Conservation (phyloP, 257 asterid species). For the Oldenlandia corymbosa region DNA sequence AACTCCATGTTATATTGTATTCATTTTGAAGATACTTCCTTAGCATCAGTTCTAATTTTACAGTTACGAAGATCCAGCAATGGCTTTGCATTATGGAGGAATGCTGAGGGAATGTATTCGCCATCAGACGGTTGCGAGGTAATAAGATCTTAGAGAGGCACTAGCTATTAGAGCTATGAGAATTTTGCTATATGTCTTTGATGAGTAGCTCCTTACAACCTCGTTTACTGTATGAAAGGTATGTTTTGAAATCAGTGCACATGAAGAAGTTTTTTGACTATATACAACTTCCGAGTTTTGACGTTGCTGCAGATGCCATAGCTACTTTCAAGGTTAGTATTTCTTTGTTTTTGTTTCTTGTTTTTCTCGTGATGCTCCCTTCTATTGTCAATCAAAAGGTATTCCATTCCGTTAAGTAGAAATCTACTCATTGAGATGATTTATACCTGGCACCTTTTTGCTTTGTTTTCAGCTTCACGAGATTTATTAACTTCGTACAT, state of each 20-base stretch:
- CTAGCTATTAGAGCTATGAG: too few relatives aligned
- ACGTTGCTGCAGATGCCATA: slow-evolving; percentile 94
- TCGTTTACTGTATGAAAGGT: slow-evolving; percentile 28
- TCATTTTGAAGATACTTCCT: not conserved
- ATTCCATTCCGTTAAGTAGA: not conserved
- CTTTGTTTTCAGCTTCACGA: not conserved
- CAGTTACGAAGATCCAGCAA: slow-evolving; percentile 70
- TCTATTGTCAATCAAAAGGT: not conserved
- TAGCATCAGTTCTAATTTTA: slow-evolving; percentile 1
- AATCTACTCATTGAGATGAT: too few relatives aligned
- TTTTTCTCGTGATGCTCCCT: too few relatives aligned
- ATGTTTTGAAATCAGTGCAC: slow-evolving; percentile 56
- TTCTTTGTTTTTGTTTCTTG: too few relatives aligned
- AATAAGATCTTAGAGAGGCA: not conserved
- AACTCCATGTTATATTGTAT: not conserved
- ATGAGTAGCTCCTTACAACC: not conserved
- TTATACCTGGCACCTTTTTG: not conserved
- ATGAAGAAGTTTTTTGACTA: slow-evolving; percentile 66
- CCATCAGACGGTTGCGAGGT: slow-evolving; percentile 87
- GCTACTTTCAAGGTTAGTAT: slow-evolving; percentile 71
- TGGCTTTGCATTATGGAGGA: slow-evolving; percentile 80
- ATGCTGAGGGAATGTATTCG: slow-evolving; percentile 91
- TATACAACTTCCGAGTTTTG: slow-evolving; percentile 80
- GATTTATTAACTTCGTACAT: slow-evolving; percentile 18
- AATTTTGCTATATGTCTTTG: not conserved